phyloP scores from a whole-genome alignment of 345 rosid genomes.

The Aquilaria sinensis region DNA sequence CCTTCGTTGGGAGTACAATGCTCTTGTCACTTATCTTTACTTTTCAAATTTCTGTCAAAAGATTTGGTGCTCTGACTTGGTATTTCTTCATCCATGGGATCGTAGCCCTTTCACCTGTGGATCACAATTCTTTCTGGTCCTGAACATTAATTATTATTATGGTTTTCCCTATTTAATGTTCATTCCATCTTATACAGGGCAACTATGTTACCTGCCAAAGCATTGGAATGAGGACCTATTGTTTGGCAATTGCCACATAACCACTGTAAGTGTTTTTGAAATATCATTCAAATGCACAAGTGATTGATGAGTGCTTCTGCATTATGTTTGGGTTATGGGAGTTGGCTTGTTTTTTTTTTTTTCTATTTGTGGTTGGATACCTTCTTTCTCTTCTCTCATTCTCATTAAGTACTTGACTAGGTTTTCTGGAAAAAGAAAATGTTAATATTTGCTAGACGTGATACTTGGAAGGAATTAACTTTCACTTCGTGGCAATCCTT shows the following conservation, averaged over 20 bases:
- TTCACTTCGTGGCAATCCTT: too few species aligned
- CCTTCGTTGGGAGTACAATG: conserved; percentile 98
- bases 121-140: background rate
- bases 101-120: conserved; percentile 91
- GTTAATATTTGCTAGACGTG: too few species aligned
- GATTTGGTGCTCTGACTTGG: conserved; percentile 92
- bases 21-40: conserved; percentile 79
- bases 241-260: conserved; percentile 74
- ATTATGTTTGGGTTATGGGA: too few species aligned
- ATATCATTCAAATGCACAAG: too few species aligned
- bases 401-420: too few species aligned
- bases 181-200: conserved; percentile 46
- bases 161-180: conserved; percentile 14
- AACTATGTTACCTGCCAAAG: conserved; percentile 77
- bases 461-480: too few species aligned
- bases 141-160: background rate
- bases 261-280: conserved; percentile 46
- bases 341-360: too few species aligned
- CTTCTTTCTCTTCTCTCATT: too few species aligned
- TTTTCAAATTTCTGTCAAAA: conserved; percentile 93
- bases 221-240: conserved; percentile 80
- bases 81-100: conserved; percentile 95
- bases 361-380: too few species aligned
- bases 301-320: too few species aligned
- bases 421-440: too few species aligned